phyloP scores from a whole-genome alignment of 805 yeast genomes.

The Myxozyma geophila region DNA sequence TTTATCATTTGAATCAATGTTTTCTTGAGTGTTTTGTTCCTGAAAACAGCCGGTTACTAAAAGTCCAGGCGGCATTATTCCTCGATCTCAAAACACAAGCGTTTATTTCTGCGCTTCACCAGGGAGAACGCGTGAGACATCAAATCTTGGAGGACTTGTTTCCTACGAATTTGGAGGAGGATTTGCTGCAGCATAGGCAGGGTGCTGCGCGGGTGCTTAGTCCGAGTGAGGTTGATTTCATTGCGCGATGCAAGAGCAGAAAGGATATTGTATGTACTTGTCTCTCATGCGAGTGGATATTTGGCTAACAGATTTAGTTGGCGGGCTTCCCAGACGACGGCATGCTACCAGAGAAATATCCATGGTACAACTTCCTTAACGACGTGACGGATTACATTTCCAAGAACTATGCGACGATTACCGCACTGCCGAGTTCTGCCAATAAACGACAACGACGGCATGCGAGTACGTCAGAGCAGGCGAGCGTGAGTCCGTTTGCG shows the following conservation, averaged over 20 bases:
- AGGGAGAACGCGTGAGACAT: conserved; percentile 59
- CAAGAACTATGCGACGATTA: conserved; percentile 49
- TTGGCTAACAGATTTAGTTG: not conserved
- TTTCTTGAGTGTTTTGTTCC: conserved; percentile 90
- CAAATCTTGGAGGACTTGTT: conserved; percentile 77
- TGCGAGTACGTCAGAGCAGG: not conserved
- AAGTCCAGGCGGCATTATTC: conserved; percentile 73
- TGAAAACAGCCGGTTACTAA: conserved; percentile 63
- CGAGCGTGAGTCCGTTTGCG: not conserved
- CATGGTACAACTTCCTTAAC: conserved; percentile 82
- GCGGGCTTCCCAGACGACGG: conserved; percentile 55
- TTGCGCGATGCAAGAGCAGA: conserved; percentile 72
- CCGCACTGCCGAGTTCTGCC: conserved; percentile 22
- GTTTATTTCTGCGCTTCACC: conserved; percentile 80
- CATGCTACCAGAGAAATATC: conserved; percentile 70
- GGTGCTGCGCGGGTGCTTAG: conserved; percentile 51
- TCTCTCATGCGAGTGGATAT: not conserved
- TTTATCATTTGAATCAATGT: conserved; percentile 79
- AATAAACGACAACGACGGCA: not conserved
- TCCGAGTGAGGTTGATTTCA: conserved; percentile 80
- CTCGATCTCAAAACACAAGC: conserved; percentile 95
- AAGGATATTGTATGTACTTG: conserved; percentile 50
- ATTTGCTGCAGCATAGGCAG: conserved; percentile 45
- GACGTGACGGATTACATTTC: conserved; percentile 78
- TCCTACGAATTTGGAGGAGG: conserved; percentile 62